Conservation (phyloP, 1,284 basidiomycete species). For the Caloboletus firmus region DNA sequence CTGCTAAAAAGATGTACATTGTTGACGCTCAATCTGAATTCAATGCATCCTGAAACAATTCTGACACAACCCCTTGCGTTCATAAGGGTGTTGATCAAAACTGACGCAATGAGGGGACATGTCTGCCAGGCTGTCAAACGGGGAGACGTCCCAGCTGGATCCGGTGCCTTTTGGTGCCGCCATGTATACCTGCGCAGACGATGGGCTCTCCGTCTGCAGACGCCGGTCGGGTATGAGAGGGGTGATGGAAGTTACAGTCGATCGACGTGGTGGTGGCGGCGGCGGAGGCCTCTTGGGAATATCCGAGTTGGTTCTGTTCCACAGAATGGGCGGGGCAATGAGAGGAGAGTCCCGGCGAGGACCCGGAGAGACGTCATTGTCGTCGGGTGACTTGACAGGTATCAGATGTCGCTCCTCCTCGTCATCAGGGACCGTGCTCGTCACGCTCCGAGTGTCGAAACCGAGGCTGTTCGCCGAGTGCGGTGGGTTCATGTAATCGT, state of each 20-base stretch:
- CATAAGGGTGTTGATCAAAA: conserved; percentile 23
- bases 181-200: conserved; percentile 11
- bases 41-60: conserved; percentile 31
- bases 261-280: conserved; percentile 43
- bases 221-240: conserved; percentile 27
- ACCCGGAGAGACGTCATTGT: conserved; percentile 17
- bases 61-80: conserved; percentile 25
- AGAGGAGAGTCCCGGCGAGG: conserved; percentile 18
- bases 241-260: conserved; percentile 15
- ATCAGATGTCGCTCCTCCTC: conserved; percentile 40
- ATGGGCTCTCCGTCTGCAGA: conserved; percentile 9
- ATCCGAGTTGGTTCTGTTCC: conserved; percentile 27
- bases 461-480: conserved; percentile 28
- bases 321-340: conserved; percentile 34
- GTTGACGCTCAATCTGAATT: background rate
- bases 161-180: background rate
- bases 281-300: conserved; percentile 36
- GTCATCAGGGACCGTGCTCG: conserved; percentile 44
- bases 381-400: conserved; percentile 25
- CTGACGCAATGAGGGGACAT: conserved; percentile 18
- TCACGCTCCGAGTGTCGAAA: conserved; percentile 46
- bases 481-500: conserved; percentile 44
- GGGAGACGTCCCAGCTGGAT: conserved; percentile 20
- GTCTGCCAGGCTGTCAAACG: conserved; percentile 36
- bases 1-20: background rate